Evolutionary conservation across 2,329 filamentous ascomycete genomes (phyloP), one percentile per base, ranked within the genome.

Genomic region (Aspergillus sp.): DNA sequence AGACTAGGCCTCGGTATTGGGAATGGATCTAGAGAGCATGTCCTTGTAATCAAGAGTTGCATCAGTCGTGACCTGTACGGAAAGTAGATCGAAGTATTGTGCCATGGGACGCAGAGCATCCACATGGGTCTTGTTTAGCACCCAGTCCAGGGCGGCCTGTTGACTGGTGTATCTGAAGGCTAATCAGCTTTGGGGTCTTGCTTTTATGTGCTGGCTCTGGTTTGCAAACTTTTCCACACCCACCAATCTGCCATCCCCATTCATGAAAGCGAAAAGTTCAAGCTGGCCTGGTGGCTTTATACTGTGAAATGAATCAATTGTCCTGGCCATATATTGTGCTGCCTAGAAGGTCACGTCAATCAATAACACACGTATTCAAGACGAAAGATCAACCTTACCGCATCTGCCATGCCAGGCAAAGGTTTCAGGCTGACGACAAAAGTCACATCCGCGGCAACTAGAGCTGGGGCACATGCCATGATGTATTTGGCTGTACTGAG

Each of bases 361-460:
- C 14, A 47, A 21, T 21, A 47, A 36, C 9, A 14, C 14, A 17
- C 31, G 5, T 36, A 11, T 36, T 34, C 10, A 34, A 36, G 25
- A 32, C 45, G 29, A 32, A 32, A 32, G 29, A 32, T 36, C 45
- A 20, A 17, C n/a, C 45, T 47, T 36, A 47, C 45, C 13, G 45
- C 45, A 36, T 34, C 45, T 11, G 25, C 45, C 25, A 34, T 47
- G 45, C 45, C 45, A 19, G 45, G 45, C 25, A 47, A 47, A 36
- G 45, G 45, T 20, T 47, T 47, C 45, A 47, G 29, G 45, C 45
- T 47, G 25, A 47, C 45, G 36, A 47, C 25, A 32, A 47, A 47
- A 34, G 45, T 47, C 2, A 47, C 45, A 16, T 47, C 45, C 25
- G 45, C 45, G 29, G 45, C 45, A 17, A 31, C 45, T 2, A 47